Evolutionary conservation across 2,329 filamentous ascomycete genomes (phyloP).

Genomic region (Colletotrichum sp.): DNA sequence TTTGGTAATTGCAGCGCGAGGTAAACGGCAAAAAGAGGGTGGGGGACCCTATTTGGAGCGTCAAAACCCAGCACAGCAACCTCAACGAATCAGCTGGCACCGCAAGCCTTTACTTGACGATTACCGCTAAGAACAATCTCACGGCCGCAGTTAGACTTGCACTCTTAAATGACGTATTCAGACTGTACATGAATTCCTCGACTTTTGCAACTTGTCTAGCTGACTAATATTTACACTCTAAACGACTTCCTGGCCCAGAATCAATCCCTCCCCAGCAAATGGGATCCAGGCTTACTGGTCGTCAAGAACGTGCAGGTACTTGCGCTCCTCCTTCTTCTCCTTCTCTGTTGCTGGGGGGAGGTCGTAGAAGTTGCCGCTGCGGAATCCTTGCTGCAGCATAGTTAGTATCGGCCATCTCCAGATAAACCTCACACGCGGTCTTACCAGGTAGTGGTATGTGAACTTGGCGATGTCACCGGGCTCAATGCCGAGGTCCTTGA

Average conservation of each 20-base stretch:
- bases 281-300: constrained; percentile 57
- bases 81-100: constrained; percentile 8
- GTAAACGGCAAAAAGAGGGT: background rate
- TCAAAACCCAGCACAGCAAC: background rate
- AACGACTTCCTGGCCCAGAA: constrained; percentile 15
- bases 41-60: constrained; percentile 1
- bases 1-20: background rate
- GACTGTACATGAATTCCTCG: constrained; percentile 15
- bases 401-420: constrained; percentile 32
- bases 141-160: background rate
- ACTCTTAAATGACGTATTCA: background rate
- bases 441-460: constrained; percentile 93
- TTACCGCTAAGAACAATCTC: background rate
- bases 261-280: constrained; percentile 23
- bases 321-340: constrained; percentile 93
- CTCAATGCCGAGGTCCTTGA: constrained; percentile 90
- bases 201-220: constrained; percentile 28
- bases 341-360: constrained; percentile 92
- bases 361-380: constrained; percentile 88
- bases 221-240: constrained; percentile 33
- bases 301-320: constrained; percentile 94
- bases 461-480: constrained; percentile 84
- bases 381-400: constrained; percentile 77
- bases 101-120: background rate
- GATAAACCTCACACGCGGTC: constrained; percentile 34